Evolutionary conservation across 2,329 filamentous ascomycete species (phyloP).

Genomic region (Raffaelea ambrosiae): DNA sequence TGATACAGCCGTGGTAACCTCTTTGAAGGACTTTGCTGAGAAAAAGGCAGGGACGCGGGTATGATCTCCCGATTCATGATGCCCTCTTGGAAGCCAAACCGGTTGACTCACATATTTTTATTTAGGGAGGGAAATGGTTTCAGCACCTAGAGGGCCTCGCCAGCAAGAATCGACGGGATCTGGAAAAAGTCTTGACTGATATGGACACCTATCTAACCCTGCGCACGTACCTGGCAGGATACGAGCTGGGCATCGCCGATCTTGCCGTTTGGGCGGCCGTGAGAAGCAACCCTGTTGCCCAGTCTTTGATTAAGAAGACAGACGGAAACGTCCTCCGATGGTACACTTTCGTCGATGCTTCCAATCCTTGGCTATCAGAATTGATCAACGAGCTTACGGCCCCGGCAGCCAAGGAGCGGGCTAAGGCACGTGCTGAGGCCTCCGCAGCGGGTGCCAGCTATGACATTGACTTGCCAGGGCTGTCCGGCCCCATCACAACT

Average conservation of each 20-base stretch:
- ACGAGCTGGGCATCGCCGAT: constrained; percentile 67
- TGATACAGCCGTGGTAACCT: neutral
- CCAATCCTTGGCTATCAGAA: constrained; percentile 52
- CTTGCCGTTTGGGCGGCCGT: constrained; percentile 75
- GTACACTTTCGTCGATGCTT: constrained; percentile 78
- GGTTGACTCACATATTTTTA: neutral
- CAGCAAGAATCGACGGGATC: constrained; percentile 64
- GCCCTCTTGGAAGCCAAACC: neutral
- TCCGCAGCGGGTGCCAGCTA: constrained; percentile 77
- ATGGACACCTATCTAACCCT: constrained; percentile 83
- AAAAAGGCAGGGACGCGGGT: neutral
- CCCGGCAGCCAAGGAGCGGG: constrained; percentile 58
- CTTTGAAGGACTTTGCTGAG: neutral
- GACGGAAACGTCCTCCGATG: constrained; percentile 73
- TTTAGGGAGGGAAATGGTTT: neutral
- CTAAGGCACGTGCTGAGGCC: constrained; percentile 57
- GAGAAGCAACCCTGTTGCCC: constrained; percentile 71
- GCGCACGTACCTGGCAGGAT: constrained; percentile 77
- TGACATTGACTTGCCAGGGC: constrained; percentile 76
- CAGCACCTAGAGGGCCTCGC: neutral
- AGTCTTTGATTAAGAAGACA: constrained; percentile 66
- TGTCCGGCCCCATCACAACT: constrained; percentile 80
- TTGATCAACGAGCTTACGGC: constrained; percentile 61
- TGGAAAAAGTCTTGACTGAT: constrained; percentile 63
- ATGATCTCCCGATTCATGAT: neutral